Conservation (phyloP, 78 protist species). For the Monocercomonoides exilis region DNA sequence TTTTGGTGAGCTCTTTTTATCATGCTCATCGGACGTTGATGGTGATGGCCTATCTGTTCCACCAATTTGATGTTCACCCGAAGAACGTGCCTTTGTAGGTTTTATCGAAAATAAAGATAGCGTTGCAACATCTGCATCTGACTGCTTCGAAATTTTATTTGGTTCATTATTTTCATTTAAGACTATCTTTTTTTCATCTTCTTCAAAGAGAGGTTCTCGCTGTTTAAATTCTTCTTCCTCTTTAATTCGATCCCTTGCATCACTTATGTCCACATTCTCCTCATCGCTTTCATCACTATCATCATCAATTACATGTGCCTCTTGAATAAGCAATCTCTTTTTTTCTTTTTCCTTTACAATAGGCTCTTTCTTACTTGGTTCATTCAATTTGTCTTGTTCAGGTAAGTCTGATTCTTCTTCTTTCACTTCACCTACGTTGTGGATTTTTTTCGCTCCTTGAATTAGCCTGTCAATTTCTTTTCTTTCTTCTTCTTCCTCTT, state of each 20-base stretch:
- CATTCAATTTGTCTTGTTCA: slow-evolving; percentile 3
- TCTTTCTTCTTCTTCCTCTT: slow-evolving; percentile 12
- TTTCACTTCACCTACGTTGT: not conserved
- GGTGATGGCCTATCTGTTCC: no score
- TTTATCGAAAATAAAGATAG: no score
- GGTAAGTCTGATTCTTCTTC: not conserved
- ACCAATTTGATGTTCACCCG: no score
- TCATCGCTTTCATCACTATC: slow-evolving; percentile 3
- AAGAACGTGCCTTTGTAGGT: no score
- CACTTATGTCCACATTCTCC: slow-evolving; percentile 1
- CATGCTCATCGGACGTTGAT: no score
- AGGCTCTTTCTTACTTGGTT: not conserved
- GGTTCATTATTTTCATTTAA: no score
- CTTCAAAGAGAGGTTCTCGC: no score
- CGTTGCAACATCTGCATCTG: no score
- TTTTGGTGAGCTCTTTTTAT: no score
- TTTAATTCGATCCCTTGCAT: not conserved
- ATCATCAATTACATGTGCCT: not conserved
- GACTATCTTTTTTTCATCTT: no score
- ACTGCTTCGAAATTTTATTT: no score
- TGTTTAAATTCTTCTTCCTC: not conserved
- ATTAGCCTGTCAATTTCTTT: not conserved
- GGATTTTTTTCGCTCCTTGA: not conserved
- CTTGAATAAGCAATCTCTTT: not conserved
- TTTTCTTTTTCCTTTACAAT: not conserved